phyloP scores from a whole-genome alignment of 2,329 filamentous ascomycete species.

The Xylaria sp. region DNA sequence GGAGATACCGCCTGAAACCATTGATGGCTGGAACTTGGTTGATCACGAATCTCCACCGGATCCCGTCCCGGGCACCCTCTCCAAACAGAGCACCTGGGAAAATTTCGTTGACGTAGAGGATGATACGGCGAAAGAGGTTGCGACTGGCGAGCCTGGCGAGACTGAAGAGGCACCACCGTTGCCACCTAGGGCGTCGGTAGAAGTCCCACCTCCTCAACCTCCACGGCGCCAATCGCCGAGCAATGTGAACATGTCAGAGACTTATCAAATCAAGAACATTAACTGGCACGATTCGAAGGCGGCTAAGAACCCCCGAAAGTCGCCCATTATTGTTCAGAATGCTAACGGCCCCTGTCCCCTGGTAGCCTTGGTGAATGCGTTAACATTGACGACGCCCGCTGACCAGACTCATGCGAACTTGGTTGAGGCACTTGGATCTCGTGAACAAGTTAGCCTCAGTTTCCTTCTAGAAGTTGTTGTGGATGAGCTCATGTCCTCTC shows the following conservation, averaged over 20 bases:
- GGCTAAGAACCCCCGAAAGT: constrained; percentile 73
- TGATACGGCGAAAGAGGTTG: constrained; percentile 43
- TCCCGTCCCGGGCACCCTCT: constrained; percentile 48
- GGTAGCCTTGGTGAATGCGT: constrained; percentile 90
- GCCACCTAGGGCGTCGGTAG: constrained; percentile 52
- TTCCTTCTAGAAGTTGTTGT: constrained; percentile 89
- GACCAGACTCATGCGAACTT: constrained; percentile 73
- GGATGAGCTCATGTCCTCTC: constrained; percentile 87
- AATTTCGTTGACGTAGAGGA: constrained; percentile 50
- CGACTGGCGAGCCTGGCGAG: constrained; percentile 12
- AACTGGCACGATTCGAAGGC: constrained; percentile 79
- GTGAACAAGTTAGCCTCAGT: constrained; percentile 89
- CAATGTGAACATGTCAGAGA: constrained; percentile 70
- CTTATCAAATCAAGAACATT: constrained; percentile 93
- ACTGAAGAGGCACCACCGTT: constrained; percentile 51
- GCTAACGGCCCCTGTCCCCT: constrained; percentile 94
- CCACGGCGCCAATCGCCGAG: constrained; percentile 54
- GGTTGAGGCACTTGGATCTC: constrained; percentile 78
- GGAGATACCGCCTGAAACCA: constrained; percentile 40
- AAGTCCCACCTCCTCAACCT: constrained; percentile 48
- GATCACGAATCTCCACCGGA: constrained; percentile 54
- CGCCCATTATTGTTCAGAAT: constrained; percentile 91
- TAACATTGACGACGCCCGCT: constrained; percentile 83
- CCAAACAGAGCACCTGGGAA: constrained; percentile 55
- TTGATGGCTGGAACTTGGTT: constrained; percentile 65